Percentiles rank a stretch among this genome's conserved stretches.
Conservation (phyloP, 139 green algal genomes). For the Coccomyxa sp. region DNA sequence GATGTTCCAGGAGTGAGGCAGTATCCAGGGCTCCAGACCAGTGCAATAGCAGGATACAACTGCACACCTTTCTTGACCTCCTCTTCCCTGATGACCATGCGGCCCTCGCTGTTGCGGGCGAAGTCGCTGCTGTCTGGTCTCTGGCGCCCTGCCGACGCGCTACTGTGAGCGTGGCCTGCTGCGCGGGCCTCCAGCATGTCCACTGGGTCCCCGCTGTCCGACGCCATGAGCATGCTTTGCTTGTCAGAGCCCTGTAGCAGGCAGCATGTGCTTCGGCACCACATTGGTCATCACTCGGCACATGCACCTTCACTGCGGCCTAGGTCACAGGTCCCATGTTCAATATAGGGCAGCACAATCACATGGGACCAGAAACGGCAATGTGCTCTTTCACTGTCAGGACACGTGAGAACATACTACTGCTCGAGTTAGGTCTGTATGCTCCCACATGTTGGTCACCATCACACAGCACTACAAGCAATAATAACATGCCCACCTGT, state of each 20-base stretch:
- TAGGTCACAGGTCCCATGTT: too few species aligned
- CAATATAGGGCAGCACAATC: too few species aligned
- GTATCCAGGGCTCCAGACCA: background rate
- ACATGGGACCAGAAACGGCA: too few species aligned
- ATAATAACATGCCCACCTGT: background rate
- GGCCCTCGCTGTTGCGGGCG: slow-evolving; percentile 32
- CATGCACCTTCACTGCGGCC: too few species aligned
- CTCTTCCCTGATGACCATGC: slow-evolving; percentile 64
- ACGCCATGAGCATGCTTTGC: background rate
- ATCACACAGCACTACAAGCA: background rate
- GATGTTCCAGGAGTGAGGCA: background rate
- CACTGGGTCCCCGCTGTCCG: slow-evolving; percentile 56
- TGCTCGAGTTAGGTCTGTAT: too few species aligned
- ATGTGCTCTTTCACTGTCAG: too few species aligned
- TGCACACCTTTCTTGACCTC: slow-evolving; percentile 21
- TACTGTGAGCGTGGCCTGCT: slow-evolving; percentile 7
- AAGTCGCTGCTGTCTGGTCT: slow-evolving; percentile 33
- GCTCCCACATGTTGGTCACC: too few species aligned
- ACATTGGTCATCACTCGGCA: too few species aligned
- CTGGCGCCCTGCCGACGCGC: slow-evolving; percentile 4
- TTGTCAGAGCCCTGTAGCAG: too few species aligned
- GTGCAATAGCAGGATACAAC: background rate
- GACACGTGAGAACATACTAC: too few species aligned
- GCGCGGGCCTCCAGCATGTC: slow-evolving; percentile 75
- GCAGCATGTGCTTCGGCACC: too few species aligned